Evolutionary conservation across 345 rosid species (phyloP), one percentile per base, ranked within the genome.

Genomic region (Aquilaria malaccensis): DNA sequence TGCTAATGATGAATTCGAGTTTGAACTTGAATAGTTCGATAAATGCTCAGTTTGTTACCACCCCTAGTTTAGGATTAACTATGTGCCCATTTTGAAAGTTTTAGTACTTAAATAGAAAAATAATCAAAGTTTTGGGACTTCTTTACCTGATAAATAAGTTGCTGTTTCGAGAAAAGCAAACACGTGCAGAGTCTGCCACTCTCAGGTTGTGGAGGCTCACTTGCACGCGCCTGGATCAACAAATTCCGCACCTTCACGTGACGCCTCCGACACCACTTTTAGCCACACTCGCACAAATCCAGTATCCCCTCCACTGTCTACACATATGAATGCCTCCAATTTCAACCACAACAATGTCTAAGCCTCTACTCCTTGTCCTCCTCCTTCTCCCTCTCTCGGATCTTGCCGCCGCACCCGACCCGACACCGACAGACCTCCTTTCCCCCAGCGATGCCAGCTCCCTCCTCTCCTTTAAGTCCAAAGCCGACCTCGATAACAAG

Each of bases 401-500:
- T 56, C 6, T 67, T 45, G 6, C 51, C 57, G 65, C 78, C 66
- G 15, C 66, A 57, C 61, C 69, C 13, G 45, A 66, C 48, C 67
- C 77, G 6, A 70, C 81, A 22, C 33, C 80, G 13, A 66, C 75
- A 13, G 73, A 58, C 79, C 77, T 81, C 13, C 60, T 79, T 3
- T 74, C 83, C 43, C 96, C 85, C 0, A 71, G 79, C 63, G 97
- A 94, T 60, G 92, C 95, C 41, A 90, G 80, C 5, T 71, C 89
- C 0, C 64, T 94, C 29, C 95, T 94, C 68, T 79, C 95, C 4
- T 93, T 93, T 75, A 93, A 89, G 70, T 79, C 90, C 56, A 74
- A 82, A 30, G 97, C 99, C 45, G 99, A 93, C 80, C 77, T 79
- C 53, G 77, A 86, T 69, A 85, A 86, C 87, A 74, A 67, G 55